Percentiles rank a stretch among this genome's conserved stretches.
phyloP scores from a whole-genome alignment of 305 asterid genomes.

The Solanum hybrid region DNA sequence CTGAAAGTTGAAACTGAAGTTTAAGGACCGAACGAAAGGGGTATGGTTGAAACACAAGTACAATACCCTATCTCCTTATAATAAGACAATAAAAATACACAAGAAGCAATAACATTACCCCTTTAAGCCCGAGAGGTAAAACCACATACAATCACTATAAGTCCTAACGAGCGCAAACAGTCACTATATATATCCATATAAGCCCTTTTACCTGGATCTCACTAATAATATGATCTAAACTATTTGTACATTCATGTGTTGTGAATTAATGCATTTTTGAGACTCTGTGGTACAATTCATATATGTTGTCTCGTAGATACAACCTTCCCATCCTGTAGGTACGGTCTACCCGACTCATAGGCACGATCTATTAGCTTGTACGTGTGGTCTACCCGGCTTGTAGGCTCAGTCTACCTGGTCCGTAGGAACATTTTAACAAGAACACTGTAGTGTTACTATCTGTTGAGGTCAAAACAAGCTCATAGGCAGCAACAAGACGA shows the following conservation, averaged over 20 bases:
- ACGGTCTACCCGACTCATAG: not conserved
- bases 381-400: not conserved
- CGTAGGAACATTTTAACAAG: not conserved
- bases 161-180: not conserved
- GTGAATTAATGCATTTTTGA: not conserved
- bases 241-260: not conserved
- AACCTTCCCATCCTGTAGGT: not conserved
- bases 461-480: not conserved
- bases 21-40: not conserved
- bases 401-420: not conserved
- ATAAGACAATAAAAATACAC: too few species aligned
- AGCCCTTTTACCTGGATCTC: not conserved
- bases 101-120: not conserved
- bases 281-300: not conserved
- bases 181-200: not conserved
- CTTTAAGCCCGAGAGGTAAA: not conserved
- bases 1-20: not conserved
- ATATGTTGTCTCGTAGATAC: not conserved
- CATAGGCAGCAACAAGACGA: not conserved
- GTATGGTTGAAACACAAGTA: not conserved
- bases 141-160: not conserved
- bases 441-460: not conserved
- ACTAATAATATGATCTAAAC: not conserved
- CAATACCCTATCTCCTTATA: not conserved
- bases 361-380: not conserved